Conservation (phyloP, 2,329 filamentous ascomycete species). For the Pezicula carpinea region DNA sequence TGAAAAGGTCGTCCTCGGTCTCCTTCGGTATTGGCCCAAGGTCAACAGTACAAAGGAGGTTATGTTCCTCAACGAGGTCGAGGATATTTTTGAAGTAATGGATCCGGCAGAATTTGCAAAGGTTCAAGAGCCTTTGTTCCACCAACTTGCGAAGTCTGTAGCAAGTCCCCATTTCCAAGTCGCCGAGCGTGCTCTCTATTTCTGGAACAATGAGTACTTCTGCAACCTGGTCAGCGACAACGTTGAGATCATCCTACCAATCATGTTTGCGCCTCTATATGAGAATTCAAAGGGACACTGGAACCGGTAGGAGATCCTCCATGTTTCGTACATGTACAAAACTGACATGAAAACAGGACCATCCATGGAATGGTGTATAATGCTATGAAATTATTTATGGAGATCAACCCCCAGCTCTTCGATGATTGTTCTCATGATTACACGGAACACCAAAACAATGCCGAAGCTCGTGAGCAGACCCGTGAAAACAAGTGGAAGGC, state of each 20-base stretch:
- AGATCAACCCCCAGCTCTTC: slow-evolving; percentile 97
- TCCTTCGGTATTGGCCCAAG: slow-evolving; percentile 97
- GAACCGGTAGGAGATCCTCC: slow-evolving; percentile 68
- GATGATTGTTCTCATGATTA: slow-evolving; percentile 99
- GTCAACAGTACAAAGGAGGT: slow-evolving; percentile 99
- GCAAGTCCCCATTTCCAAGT: slow-evolving; percentile 99
- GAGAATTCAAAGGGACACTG: slow-evolving; percentile 99
- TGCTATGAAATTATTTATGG: slow-evolving; percentile 99
- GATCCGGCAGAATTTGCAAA: slow-evolving; percentile 98
- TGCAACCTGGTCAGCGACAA: slow-evolving; percentile 99
- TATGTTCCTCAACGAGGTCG: slow-evolving; percentile 98
- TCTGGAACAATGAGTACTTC: slow-evolving; percentile 99
- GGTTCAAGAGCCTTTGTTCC: slow-evolving; percentile 95
- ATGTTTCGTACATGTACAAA: slow-evolving; percentile 6
- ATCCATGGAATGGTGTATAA: slow-evolving; percentile 99
- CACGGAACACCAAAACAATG: slow-evolving; percentile 90
- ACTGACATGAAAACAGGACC: slow-evolving; percentile 57
- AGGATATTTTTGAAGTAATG: slow-evolving; percentile 99
- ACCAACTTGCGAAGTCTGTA: slow-evolving; percentile 95
- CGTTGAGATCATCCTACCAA: slow-evolving; percentile 94
- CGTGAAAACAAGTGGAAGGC: slow-evolving; percentile 88
- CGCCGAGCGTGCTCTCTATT: slow-evolving; percentile 93
- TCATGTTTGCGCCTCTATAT: slow-evolving; percentile 98
- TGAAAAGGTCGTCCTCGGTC: slow-evolving; percentile 77
- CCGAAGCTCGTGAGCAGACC: slow-evolving; percentile 74